Conservation (phyloP, 306 rosid species). For the Dryas alaskensis region DNA sequence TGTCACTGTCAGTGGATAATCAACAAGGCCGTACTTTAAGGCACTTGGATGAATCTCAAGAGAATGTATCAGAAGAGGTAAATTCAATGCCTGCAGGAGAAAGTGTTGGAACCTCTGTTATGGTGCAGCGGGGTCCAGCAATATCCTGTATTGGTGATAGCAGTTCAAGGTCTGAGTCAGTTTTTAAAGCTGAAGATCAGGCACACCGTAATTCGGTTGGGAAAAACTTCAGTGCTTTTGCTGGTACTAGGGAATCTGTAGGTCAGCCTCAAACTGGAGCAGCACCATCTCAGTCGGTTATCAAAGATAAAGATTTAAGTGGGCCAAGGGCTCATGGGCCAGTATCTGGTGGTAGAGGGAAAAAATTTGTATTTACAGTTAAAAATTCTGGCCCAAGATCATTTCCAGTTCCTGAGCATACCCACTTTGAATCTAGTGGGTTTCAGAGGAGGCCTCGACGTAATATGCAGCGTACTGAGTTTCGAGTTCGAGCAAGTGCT, state of each 20-base stretch:
- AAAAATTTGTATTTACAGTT: conserved; percentile 52
- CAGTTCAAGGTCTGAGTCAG: conserved; percentile 38
- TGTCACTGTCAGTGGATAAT: conserved; percentile 41
- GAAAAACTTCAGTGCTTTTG: conserved; percentile 29
- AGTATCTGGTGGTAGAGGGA: conserved; percentile 66
- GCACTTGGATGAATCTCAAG: conserved; percentile 47
- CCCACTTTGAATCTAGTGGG: conserved; percentile 48
- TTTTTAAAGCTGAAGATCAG: conserved; percentile 39
- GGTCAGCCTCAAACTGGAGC: conserved; percentile 42
- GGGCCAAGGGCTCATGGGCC: conserved; percentile 49
- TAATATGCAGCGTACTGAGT: conserved; percentile 70
- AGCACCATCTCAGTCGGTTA: conserved; percentile 35
- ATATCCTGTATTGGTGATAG: conserved; percentile 38
- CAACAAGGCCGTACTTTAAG: conserved; percentile 44
- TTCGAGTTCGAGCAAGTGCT: conserved; percentile 67
- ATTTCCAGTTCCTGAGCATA: conserved; percentile 48
- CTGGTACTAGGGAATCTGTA: conserved; percentile 45
- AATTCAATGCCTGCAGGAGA: conserved; percentile 32
- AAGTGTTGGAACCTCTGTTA: conserved; percentile 40
- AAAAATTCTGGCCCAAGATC: conserved; percentile 63
- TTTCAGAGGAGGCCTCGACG: conserved; percentile 65
- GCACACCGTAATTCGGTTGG: conserved; percentile 42
- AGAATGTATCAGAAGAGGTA: conserved; percentile 27
- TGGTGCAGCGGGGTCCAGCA: conserved; percentile 41
- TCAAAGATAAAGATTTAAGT: conserved; percentile 46